phyloP scores from a whole-genome alignment of 2,329 filamentous ascomycete species.

The Cordyceps sp. region DNA sequence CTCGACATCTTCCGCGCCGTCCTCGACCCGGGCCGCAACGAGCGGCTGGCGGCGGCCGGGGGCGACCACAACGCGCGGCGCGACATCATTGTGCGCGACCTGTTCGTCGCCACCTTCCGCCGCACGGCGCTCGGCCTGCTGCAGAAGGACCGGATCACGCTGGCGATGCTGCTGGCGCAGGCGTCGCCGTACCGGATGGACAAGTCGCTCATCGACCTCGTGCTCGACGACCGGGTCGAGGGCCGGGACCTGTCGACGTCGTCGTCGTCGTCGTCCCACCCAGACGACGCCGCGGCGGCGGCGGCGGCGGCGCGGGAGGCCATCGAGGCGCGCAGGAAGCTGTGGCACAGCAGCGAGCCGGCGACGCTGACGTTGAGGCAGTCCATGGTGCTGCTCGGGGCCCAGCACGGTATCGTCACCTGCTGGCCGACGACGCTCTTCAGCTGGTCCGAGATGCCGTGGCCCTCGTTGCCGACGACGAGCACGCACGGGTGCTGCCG shows the following conservation, averaged over 20 bases:
- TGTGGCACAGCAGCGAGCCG: conserved; percentile 43
- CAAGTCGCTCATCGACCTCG: conserved; percentile 68
- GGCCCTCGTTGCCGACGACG: conserved; percentile 68
- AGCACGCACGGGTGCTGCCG: conserved; percentile 52
- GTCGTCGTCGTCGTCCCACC: no score
- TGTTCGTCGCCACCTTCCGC: conserved; percentile 84
- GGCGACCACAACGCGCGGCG: conserved; percentile 65
- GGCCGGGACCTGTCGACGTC: conserved; percentile 69
- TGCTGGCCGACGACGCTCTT: conserved; percentile 49
- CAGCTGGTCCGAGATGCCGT: conserved; percentile 50
- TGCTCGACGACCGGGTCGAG: conserved; percentile 63
- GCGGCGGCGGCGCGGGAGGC: no score
- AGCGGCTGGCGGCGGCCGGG: conserved; percentile 49
- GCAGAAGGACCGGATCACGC: conserved; percentile 84
- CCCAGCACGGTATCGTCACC: conserved; percentile 41
- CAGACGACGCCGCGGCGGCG: no score
- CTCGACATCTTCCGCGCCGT: conserved; percentile 94
- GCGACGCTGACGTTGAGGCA: conserved; percentile 91
- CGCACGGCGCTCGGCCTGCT: conserved; percentile 84
- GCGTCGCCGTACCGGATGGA: conserved; percentile 96
- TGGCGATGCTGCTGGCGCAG: conserved; percentile 89
- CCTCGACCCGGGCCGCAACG: conserved; percentile 61
- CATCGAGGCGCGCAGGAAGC: no score
- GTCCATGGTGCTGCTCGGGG: conserved; percentile 40
- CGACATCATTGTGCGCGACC: conserved; percentile 76